Base-by-base conservation (phyloP, 257 asterid species). In the Orobanche coerulescens region DNA sequence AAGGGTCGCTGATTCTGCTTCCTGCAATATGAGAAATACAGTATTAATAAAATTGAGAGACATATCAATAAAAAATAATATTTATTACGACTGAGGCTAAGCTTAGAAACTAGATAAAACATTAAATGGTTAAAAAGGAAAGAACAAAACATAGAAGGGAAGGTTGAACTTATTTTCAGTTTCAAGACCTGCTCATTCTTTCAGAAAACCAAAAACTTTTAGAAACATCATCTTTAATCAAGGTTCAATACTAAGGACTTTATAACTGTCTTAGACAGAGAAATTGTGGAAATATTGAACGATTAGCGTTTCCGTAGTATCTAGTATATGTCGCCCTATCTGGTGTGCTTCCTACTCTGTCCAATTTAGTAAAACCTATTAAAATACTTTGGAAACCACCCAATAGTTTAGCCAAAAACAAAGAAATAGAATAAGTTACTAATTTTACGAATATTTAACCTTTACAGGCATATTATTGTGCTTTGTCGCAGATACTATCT, bases 1-100 rank as follows among this genome's bases (percentile, higher is more conserved):
- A 47, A 92, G 94, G 59, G 95, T 92, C 34, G 97, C 97, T 67
- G 91, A 69, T 74, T 92, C 98, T 72, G 95, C 91, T 77, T 89
- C 98, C 97, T 92, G 74, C 79, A 78, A 67, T 62, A 65, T 11
- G 36, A 60, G 61, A 53, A 69, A 58, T 62, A 58, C 24, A 62
- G 22, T 31, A 62, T 37, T 18, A 55, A 36, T 57, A 50, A 26
- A 39, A 50, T 13, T 25, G 53, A 63, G 25, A 30, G 4, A 58
- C 26, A 61, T n/a, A 58, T 33, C 16, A 36, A 60, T 58, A 5
- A 62, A 60, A 28, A 42, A 28, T 55, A 51, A 22, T 39, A 47
- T 39, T 37, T 13, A 26, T 6, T 48, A 61, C 40, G 24, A 42
- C 30, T 53, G 23, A 52, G 43, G 53, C 43, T n/a, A 44, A 54